Evolutionary conservation across 2,329 filamentous ascomycete species (phyloP).

Genomic region (Cladophialophora carrionii): DNA sequence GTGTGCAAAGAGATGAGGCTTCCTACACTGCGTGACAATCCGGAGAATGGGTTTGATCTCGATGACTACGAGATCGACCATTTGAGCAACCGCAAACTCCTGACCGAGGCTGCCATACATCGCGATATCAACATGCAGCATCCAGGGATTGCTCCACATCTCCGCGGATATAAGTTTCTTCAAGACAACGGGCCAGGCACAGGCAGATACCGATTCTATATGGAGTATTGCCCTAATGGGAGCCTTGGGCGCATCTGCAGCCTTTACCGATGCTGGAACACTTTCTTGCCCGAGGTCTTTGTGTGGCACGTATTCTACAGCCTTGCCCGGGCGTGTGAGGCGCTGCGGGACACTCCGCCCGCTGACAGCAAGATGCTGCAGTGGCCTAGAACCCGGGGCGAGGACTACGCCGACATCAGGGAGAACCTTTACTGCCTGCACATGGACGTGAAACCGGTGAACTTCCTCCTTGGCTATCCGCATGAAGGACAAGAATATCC

Average conservation of each 20-base stretch:
- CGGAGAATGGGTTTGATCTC: background rate
- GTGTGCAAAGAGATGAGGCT: conserved; percentile 25
- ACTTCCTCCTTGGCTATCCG: conserved; percentile 68
- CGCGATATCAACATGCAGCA: conserved; percentile 23
- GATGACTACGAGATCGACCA: conserved; percentile 4
- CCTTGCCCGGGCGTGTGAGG: conserved; percentile 27
- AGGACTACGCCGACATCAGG: background rate
- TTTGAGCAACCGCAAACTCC: conserved; percentile 6
- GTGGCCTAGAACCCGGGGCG: background rate
- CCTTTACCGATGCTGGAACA: conserved; percentile 31
- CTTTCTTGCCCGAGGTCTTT: conserved; percentile 33
- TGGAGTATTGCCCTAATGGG: conserved; percentile 32
- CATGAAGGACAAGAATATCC: conserved; percentile 24
- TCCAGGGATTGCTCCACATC: conserved; percentile 20
- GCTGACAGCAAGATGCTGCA: conserved; percentile 15
- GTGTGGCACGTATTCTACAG: conserved; percentile 35
- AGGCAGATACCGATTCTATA: conserved; percentile 28
- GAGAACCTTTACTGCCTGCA: conserved; percentile 69
- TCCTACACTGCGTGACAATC: background rate
- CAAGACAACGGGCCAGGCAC: background rate
- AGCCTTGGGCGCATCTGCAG: conserved; percentile 20
- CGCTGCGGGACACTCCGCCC: conserved; percentile 19
- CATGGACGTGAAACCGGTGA: conserved; percentile 94
- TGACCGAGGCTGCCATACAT: conserved; percentile 27
- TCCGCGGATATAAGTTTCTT: conserved; percentile 30